Conservation (phyloP, 202 grass and related monocot species). For the Saccharum hybrid region DNA sequence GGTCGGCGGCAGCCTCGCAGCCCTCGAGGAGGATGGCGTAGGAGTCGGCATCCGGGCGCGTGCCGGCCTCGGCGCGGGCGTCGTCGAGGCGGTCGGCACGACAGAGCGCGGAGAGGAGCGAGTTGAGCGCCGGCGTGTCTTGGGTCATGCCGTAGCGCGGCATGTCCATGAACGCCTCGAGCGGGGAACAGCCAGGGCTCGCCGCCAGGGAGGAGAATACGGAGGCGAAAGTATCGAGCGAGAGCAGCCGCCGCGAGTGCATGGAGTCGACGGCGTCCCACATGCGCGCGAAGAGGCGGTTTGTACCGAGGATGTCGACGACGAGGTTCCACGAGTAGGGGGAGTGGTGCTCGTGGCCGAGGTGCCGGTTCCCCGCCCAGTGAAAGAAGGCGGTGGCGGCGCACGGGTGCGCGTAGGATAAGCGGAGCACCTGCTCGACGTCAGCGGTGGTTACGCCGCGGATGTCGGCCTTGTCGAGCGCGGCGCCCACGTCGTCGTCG, state of each 20-base stretch:
- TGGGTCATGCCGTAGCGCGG: constrained; percentile 57
- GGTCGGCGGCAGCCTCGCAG: constrained; percentile 60
- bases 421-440: constrained; percentile 77
- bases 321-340: constrained; percentile 91
- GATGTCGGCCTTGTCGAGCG: constrained; percentile 58
- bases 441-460: constrained; percentile 50
- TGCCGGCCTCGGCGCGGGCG: constrained; percentile 48
- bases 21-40: constrained; percentile 85
- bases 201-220: constrained; percentile 70
- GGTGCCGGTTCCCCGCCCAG: constrained; percentile 71
- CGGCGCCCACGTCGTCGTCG: constrained; percentile 33
- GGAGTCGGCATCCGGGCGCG: constrained; percentile 66
- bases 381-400: constrained; percentile 72
- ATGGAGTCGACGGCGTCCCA: constrained; percentile 75
- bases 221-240: constrained; percentile 72
- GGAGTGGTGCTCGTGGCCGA: constrained; percentile 54
- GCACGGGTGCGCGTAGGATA: constrained; percentile 58
- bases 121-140: constrained; percentile 88
- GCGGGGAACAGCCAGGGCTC: constrained; percentile 27
- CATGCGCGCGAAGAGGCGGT: constrained; percentile 61
- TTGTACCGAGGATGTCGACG: constrained; percentile 85
- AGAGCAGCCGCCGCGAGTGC: constrained; percentile 64
- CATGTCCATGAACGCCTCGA: constrained; percentile 65
- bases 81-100: constrained; percentile 61
- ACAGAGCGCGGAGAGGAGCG: constrained; percentile 77